Evolutionary conservation across 306 rosid species (phyloP).

Genomic region (Cucumis cinereus): DNA sequence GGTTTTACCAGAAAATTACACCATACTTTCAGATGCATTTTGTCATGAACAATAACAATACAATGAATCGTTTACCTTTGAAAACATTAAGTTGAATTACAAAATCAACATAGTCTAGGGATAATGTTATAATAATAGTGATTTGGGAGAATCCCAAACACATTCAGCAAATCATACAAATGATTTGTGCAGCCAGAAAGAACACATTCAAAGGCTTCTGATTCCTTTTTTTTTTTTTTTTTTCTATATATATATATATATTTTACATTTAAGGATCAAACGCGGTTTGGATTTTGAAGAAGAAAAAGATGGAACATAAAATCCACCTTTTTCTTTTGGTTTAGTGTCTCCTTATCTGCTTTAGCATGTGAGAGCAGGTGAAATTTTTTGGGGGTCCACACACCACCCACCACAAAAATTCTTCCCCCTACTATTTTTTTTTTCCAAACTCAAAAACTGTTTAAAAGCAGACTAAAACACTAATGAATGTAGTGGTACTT

Average conservation of each 20-base stretch:
- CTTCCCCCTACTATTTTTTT: not conserved
- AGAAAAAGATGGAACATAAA: not conserved
- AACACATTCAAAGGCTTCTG: not conserved
- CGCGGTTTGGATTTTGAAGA: conserved; percentile 46
- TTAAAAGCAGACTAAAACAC: not conserved
- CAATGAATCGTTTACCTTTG: not conserved
- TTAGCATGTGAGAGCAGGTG: conserved; percentile 10
- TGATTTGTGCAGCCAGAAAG: conserved; percentile 1
- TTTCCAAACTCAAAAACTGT: not conserved
- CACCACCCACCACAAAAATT: not conserved
- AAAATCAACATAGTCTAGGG: not conserved
- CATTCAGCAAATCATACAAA: not conserved
- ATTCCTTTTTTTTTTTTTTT: not conserved
- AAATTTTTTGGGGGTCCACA: conserved; percentile 1
- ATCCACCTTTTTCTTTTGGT: conserved; percentile 1
- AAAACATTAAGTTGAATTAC: not conserved
- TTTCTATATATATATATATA: too few relatives aligned
- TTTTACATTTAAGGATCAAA: conserved; percentile 10
- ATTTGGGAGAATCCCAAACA: not conserved
- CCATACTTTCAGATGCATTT: not conserved
- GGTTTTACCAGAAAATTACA: not conserved
- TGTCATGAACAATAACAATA: too few relatives aligned
- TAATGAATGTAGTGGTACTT: not conserved
- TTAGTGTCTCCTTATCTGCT: conserved; percentile 1
- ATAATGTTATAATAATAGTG: not conserved